phyloP scores from a whole-genome alignment of 129 eudicot species.

The Calendula officinalis region DNA sequence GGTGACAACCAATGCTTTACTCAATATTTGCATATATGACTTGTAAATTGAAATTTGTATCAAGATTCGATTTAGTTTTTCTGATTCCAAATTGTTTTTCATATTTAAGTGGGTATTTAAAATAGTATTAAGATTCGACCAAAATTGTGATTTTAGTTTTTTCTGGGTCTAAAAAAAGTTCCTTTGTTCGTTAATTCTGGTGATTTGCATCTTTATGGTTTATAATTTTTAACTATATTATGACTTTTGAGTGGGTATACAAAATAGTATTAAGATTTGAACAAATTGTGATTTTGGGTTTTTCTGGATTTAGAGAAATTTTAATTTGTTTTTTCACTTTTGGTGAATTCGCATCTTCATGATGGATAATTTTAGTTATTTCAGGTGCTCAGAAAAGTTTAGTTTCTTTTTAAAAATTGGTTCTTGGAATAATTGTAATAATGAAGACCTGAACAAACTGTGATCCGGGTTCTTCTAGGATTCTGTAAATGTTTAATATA shows the following conservation, averaged over 20 bases:
- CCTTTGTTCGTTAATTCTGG: background rate
- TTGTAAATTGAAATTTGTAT: background rate
- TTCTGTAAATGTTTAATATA: too few species aligned
- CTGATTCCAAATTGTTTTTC: too few species aligned
- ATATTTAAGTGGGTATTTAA: background rate
- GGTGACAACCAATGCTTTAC: constrained; percentile 40
- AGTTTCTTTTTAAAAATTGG: too few species aligned
- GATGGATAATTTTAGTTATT: background rate
- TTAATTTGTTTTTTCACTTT: background rate
- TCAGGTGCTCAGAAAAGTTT: background rate
- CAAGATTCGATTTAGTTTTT: too few species aligned
- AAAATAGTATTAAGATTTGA: background rate
- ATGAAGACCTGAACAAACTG: too few species aligned
- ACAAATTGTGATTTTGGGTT: background rate
- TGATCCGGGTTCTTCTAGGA: too few species aligned
- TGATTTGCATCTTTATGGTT: background rate
- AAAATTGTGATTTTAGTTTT: constrained; percentile 1
- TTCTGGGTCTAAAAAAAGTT: background rate
- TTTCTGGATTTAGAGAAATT: background rate
- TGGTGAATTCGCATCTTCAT: background rate
- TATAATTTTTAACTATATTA: background rate
- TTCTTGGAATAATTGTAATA: too few species aligned
- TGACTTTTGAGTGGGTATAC: background rate
- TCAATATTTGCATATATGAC: background rate
- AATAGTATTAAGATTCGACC: background rate